Conservation (phyloP, 2,329 filamentous ascomycete genomes). For the Drechslerella dactyloides region DNA sequence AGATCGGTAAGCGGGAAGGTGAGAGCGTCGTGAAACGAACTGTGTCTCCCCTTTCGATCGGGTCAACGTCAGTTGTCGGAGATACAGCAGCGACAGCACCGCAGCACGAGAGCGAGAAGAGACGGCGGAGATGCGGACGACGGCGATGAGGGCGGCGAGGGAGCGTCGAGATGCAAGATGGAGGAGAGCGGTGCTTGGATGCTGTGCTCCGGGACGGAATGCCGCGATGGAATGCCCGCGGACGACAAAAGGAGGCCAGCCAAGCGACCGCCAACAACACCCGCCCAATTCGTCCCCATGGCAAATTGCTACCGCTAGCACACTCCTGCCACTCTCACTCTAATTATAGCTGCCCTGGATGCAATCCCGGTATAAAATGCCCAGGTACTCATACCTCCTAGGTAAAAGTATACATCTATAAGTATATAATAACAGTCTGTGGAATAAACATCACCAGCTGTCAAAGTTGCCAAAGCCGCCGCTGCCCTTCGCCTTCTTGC, state of each 20-base stretch:
- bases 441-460: conserved; percentile 71
- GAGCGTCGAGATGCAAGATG: not conserved
- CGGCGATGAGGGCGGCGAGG: not conserved
- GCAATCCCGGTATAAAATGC: no score
- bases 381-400: not conserved
- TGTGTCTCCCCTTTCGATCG: not conserved
- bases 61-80: not conserved
- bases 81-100: not conserved
- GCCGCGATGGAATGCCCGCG: conserved; percentile 7
- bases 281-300: conserved; percentile 32
- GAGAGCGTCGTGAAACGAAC: not conserved
- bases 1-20: not conserved
- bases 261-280: not conserved
- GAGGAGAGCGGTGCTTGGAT: not conserved
- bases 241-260: not conserved
- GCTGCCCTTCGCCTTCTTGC: conserved; percentile 78
- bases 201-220: conserved; percentile 10
- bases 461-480: conserved; percentile 93
- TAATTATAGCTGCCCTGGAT: no score
- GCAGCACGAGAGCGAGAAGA: not conserved
- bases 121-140: not conserved
- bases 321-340: no score
- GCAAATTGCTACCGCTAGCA: no score
- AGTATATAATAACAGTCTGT: no score
- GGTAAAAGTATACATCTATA: no score